Percentiles rank a stretch among this genome's conserved stretches.
phyloP scores from a whole-genome alignment of 768 basidiomycete species.

The Suillus variegatus region DNA sequence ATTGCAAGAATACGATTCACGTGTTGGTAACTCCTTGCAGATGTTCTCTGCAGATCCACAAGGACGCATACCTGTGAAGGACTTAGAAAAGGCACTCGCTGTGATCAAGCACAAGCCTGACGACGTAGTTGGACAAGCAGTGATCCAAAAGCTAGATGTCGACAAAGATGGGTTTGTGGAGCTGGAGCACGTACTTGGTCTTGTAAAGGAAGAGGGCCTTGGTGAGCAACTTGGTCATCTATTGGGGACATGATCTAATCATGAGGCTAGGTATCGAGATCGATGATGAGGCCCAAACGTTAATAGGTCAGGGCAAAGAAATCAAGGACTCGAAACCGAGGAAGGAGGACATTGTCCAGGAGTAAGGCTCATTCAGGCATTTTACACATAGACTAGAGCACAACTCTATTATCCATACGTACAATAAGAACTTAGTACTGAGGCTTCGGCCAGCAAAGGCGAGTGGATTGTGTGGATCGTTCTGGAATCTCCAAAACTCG shows the following conservation, averaged over 20 bases:
- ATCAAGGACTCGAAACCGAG: slow-evolving; percentile 79
- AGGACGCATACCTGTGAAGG: slow-evolving; percentile 86
- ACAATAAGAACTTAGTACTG: not conserved
- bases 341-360: slow-evolving; percentile 95
- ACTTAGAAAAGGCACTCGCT: slow-evolving; percentile 86
- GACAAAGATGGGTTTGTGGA: slow-evolving; percentile 97
- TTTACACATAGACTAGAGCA: slow-evolving; percentile 14
- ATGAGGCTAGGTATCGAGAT: slow-evolving; percentile 65
- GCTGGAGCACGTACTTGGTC: slow-evolving; percentile 88
- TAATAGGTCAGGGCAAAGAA: slow-evolving; percentile 84
- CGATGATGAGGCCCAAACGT: slow-evolving; percentile 80
- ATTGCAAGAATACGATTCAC: slow-evolving; percentile 87
- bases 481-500: not conserved
- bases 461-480: not conserved
- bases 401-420: slow-evolving; percentile 7
- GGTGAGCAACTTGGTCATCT: slow-evolving; percentile 43
- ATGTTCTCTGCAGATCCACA: slow-evolving; percentile 84
- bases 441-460: not conserved
- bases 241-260: slow-evolving; percentile 5
- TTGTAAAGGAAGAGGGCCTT: slow-evolving; percentile 86
- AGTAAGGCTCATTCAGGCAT: slow-evolving; percentile 36
- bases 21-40: slow-evolving; percentile 82
- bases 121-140: slow-evolving; percentile 81
- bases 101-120: slow-evolving; percentile 95
- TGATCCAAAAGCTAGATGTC: slow-evolving; percentile 92